Evolutionary conservation across 1,284 basidiomycete genomes (phyloP), one percentile per base, ranked within the genome.

Genomic region (Cerioporus squamosus): DNA sequence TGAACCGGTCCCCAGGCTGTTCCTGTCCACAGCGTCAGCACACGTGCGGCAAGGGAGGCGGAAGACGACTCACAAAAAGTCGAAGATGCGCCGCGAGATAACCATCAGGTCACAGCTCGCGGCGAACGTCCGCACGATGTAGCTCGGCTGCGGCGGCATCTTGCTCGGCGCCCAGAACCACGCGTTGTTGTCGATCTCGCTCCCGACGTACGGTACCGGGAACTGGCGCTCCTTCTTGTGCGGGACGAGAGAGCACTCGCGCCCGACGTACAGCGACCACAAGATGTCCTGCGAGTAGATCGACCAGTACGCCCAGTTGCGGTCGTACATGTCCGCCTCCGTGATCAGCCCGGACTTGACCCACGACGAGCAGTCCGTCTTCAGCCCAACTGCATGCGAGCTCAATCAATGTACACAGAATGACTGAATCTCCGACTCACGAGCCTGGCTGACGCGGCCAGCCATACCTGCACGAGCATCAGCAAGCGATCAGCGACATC

Each of bases 221-320:
- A 81, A 72, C 42, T 61, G 69, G 54, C 72, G 70, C 53, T 65
- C 63, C 26, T 74, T 73, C 18, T 70, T 71, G 3, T 75, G 79
- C 20, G 74, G 66, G 2, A 75, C 68, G 36, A 85, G 75, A 53
- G 79, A 80, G 62, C 81, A 82, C 49, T 86, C 84, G 17, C 85
- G 76, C 6, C 84, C 84, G 38, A 84, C 81, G 51, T 84, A 85
- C 0, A 85, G 73, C 0, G 80, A 81, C 83, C 83, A 86, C 55
- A 81, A 84, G 5, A 84, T 79, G 56, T 86, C 84, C 77, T 84
- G 63, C 46, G 77, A 75, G 66, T 81, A 83, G 5, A 79, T 81
- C 9, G 78, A 77, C 82, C 83, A 84, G 61, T 81, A 79, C 1
- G 77, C 77, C 82, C 82, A 84, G 60, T 84, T 79, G 23, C 85